Percentiles rank a stretch among this genome's conserved stretches.
phyloP scores from a whole-genome alignment of 2,329 filamentous ascomycete genomes.

The Mycosphaerella sp. region DNA sequence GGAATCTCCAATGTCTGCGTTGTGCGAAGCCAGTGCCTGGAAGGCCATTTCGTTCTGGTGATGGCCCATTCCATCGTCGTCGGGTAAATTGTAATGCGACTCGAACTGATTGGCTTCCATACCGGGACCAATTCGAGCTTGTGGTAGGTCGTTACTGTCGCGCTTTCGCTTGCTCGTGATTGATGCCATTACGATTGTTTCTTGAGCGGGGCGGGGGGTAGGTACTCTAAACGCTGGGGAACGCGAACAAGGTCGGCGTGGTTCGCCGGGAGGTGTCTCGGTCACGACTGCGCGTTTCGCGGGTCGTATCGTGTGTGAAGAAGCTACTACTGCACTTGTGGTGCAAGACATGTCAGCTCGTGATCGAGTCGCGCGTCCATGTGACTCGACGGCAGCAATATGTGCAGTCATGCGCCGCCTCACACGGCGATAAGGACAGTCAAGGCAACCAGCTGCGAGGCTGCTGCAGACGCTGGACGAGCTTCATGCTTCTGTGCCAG shows the following conservation, averaged over 20 bases:
- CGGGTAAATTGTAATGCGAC: constrained; percentile 31
- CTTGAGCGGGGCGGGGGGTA: background rate
- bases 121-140: constrained; percentile 32
- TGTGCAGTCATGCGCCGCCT: too few species aligned
- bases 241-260: background rate
- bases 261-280: constrained; percentile 3
- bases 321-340: background rate
- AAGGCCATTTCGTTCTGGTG: constrained; percentile 41
- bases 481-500: too few species aligned
- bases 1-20: constrained; percentile 18
- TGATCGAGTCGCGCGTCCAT: constrained; percentile 9
- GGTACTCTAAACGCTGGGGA: background rate
- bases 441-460: too few species aligned
- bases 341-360: constrained; percentile 11
- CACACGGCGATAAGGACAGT: too few species aligned
- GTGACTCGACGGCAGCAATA: background rate
- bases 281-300: background rate
- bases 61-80: constrained; percentile 32
- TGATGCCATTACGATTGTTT: constrained; percentile 22
- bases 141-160: constrained; percentile 40
- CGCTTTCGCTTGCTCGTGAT: constrained; percentile 42
- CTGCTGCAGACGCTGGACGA: too few species aligned
- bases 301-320: background rate
- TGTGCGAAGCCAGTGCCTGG: constrained; percentile 31
- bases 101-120: constrained; percentile 28